Percentiles rank a stretch among this genome's conserved stretches.
These are phyloP conservation scores for Gossypioides kirkii DNA, from an alignment of 345 rosid species.

Conservation along the genomic window DNA sequence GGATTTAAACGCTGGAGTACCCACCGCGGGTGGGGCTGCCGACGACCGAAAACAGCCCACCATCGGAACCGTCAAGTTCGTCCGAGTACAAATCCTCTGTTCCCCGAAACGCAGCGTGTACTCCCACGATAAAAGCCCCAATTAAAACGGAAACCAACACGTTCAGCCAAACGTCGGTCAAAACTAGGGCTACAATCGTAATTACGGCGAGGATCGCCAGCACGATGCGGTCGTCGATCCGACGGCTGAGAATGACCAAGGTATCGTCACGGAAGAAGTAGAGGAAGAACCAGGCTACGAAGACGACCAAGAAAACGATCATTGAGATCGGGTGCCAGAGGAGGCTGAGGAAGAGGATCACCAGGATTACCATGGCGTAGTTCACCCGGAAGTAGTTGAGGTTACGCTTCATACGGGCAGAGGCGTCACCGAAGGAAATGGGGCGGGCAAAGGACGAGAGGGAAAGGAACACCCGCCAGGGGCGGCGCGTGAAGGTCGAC, in stretches of 20 bases:
- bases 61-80: slow-evolving; percentile 35
- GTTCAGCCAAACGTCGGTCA: slow-evolving; percentile 60
- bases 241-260: slow-evolving; percentile 29
- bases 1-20: slow-evolving; percentile 30
- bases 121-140: slow-evolving; percentile 32
- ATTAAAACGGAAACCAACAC: slow-evolving; percentile 55
- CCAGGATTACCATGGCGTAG: slow-evolving; percentile 45
- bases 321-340: slow-evolving; percentile 68
- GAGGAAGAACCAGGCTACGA: slow-evolving; percentile 61
- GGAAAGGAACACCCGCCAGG: slow-evolving; percentile 45
- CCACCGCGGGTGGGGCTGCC: slow-evolving; percentile 45
- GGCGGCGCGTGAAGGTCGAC: slow-evolving; percentile 46
- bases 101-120: slow-evolving; percentile 53
- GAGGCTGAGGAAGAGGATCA: slow-evolving; percentile 56
- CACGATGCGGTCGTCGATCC: slow-evolving; percentile 57
- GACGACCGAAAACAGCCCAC: slow-evolving; percentile 46
- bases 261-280: slow-evolving; percentile 62
- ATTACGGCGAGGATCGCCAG: slow-evolving; percentile 35
- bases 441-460: slow-evolving; percentile 39
- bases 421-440: slow-evolving; percentile 41
- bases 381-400: slow-evolving; percentile 60
- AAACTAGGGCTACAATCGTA: slow-evolving; percentile 49
- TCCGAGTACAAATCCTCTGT: slow-evolving; percentile 53
- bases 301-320: slow-evolving; percentile 50
- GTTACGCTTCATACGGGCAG: slow-evolving; percentile 37